Conservation (phyloP, 1,284 basidiomycete species). For the Lentinula novae-zelandiae region DNA sequence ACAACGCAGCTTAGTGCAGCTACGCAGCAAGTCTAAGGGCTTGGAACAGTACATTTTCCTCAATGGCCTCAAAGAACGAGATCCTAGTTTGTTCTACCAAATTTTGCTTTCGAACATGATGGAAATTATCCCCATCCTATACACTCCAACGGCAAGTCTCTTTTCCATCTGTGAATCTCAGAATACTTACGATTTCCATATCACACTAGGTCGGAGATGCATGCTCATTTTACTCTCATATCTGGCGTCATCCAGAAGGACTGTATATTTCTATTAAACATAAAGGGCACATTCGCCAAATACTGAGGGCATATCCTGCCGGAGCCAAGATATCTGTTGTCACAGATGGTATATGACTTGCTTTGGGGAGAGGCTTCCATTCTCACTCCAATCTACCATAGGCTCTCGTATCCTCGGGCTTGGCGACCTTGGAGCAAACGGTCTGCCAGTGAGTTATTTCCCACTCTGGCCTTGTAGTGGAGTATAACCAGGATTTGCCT, state of each 20-base stretch:
- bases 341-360: conserved; percentile 59
- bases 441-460: neutral
- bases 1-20: conserved; percentile 55
- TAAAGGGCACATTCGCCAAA: conserved; percentile 61
- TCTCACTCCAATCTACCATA: conserved; percentile 17
- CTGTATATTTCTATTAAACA: conserved; percentile 66
- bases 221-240: conserved; percentile 71
- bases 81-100: conserved; percentile 64
- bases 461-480: neutral
- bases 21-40: conserved; percentile 52
- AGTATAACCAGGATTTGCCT: neutral
- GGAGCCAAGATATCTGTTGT: conserved; percentile 62
- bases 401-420: conserved; percentile 80
- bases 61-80: conserved; percentile 58
- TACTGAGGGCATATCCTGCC: conserved; percentile 61
- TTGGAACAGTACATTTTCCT: conserved; percentile 75
- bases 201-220: conserved; percentile 66
- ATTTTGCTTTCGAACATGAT: conserved; percentile 53
- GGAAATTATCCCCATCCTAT: conserved; percentile 63
- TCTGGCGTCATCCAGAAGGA: conserved; percentile 72
- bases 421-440: conserved; percentile 73
- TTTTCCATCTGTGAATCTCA: neutral
- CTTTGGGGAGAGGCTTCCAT: no score
- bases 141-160: conserved; percentile 62
- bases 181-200: neutral